Percentiles rank a stretch among this genome's conserved stretches.
Evolutionary conservation across 306 rosid genomes (phyloP).

Genomic region (Quercus berberidifolia): DNA sequence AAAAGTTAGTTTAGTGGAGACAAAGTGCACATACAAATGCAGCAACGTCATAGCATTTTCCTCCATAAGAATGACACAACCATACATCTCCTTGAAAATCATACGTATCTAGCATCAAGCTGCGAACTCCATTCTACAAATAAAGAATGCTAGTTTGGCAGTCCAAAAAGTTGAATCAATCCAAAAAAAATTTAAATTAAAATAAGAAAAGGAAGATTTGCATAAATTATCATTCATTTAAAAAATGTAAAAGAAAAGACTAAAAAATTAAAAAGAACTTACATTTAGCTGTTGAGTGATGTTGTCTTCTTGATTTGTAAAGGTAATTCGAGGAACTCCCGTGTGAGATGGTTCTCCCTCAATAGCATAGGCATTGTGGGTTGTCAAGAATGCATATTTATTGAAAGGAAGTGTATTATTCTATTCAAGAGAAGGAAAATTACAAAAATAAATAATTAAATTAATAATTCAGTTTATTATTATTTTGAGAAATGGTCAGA

Average conservation of each 20-base stretch:
- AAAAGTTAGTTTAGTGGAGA: background rate
- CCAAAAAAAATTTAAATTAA: background rate
- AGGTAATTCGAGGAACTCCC: constrained; percentile 61
- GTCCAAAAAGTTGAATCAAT: background rate
- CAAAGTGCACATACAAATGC: constrained; percentile 68
- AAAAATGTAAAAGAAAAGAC: too few relatives aligned
- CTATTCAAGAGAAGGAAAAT: constrained; percentile 23
- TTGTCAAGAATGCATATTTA: constrained; percentile 86
- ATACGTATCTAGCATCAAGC: constrained; percentile 76
- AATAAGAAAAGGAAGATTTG: background rate
- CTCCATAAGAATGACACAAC: constrained; percentile 85
- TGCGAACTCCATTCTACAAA: constrained; percentile 79
- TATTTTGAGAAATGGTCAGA: too few relatives aligned
- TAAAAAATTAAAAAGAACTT: background rate
- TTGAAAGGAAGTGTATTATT: constrained; percentile 84
- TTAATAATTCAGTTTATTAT: too few relatives aligned
- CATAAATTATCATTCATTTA: background rate
- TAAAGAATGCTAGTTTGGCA: background rate
- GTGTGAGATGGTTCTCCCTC: constrained; percentile 66
- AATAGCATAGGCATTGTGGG: constrained; percentile 79
- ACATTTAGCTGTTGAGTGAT: constrained; percentile 79
- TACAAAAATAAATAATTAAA: background rate
- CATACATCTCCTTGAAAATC: constrained; percentile 77
- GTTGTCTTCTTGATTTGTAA: constrained; percentile 66
- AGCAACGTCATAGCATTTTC: constrained; percentile 60